These are phyloP conservation scores for Curvularia spicifera DNA, from an alignment of 2,329 filamentous ascomycete species.

Conservation along the genomic window DNA sequence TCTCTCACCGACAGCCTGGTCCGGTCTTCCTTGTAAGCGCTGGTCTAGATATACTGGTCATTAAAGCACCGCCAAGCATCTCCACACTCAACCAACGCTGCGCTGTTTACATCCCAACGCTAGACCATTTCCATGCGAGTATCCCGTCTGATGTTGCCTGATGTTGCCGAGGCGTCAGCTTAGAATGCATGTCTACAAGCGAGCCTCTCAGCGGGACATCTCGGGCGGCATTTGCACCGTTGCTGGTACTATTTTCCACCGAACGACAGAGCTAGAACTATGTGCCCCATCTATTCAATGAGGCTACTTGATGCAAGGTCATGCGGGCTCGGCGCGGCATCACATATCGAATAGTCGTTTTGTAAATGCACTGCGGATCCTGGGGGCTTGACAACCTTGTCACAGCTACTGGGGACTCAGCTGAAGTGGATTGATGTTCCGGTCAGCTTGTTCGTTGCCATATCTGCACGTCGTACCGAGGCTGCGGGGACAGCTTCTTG, in stretches of 20 bases:
- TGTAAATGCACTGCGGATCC: background rate
- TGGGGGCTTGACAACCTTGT: background rate
- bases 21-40: constrained; percentile 7
- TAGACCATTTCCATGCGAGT: constrained; percentile 19
- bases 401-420: background rate
- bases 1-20: constrained; percentile 5
- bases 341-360: background rate
- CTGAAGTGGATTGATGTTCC: constrained; percentile 2
- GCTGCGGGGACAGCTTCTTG: constrained; percentile 11
- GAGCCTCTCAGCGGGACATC: constrained; percentile 20
- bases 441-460: constrained; percentile 8
- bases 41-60: constrained; percentile 15
- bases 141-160: constrained; percentile 14
- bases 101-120: constrained; percentile 11
- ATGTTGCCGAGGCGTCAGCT: constrained; percentile 18
- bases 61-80: constrained; percentile 16
- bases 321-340: constrained; percentile 1
- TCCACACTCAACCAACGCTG: constrained; percentile 14
- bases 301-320: constrained; percentile 11
- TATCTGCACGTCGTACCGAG: constrained; percentile 10
- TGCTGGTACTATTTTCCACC: constrained; percentile 13
- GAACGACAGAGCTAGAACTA: constrained; percentile 16
- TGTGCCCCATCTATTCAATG: constrained; percentile 13
- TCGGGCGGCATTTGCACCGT: constrained; percentile 18
- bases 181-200: constrained; percentile 16